Evolutionary conservation across 2,329 filamentous ascomycete genomes (phyloP).

Genomic region (Cladosporium cucumerinum): DNA sequence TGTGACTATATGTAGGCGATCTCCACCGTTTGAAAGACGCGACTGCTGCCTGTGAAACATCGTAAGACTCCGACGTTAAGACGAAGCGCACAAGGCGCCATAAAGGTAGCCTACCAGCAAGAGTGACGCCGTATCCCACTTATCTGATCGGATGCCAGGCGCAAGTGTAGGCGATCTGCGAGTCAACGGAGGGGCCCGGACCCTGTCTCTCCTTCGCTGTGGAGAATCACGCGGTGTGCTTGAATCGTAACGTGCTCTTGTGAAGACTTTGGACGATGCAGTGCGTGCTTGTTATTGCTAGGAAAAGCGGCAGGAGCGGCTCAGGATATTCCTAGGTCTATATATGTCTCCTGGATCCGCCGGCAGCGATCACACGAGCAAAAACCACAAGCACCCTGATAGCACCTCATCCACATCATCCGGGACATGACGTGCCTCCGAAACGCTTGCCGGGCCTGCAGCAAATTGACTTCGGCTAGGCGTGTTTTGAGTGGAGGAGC

Average conservation of each 20-base stretch:
- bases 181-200: conserved; percentile 13
- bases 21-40: background rate
- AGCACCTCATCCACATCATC: conserved; percentile 14
- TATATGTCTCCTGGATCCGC: background rate
- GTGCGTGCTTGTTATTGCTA: background rate
- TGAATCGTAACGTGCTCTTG: background rate
- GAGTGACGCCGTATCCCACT: conserved; percentile 7
- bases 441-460: background rate
- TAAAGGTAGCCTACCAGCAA: conserved; percentile 13
- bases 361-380: conserved; percentile 1
- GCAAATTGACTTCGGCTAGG: background rate
- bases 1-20: conserved; percentile 10
- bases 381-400: background rate
- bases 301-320: background rate
- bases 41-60: conserved; percentile 13
- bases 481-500: background rate
- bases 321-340: background rate
- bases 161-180: conserved; percentile 14
- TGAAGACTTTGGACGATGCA: background rate
- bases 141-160: conserved; percentile 15
- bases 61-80: conserved; percentile 13
- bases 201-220: background rate
- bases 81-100: conserved; percentile 1
- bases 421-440: conserved; percentile 7
- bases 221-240: background rate